These are phyloP conservation scores for Fomitopsis betulina DNA, from an alignment of 1,284 basidiomycete species.

Conservation along the genomic window DNA sequence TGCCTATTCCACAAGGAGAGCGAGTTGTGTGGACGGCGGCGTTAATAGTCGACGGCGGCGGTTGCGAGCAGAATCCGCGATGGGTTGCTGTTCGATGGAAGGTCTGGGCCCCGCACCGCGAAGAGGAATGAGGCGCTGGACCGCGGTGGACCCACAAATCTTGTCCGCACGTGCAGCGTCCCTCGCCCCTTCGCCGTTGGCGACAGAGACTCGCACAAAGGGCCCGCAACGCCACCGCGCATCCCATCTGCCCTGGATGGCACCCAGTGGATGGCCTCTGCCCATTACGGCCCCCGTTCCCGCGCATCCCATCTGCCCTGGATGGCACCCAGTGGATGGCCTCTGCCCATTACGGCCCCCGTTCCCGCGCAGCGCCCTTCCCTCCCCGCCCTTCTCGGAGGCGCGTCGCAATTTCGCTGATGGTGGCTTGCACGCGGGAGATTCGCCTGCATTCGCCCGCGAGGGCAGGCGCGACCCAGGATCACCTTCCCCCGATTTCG, in stretches of 20 bases:
- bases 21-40: no score
- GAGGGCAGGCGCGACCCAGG: not conserved
- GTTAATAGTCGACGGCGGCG: not conserved
- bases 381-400: not conserved
- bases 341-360: not conserved
- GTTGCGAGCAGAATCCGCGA: not conserved
- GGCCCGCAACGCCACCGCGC: not conserved
- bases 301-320: not conserved
- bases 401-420: not conserved
- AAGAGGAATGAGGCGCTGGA: conserved; percentile 2
- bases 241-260: not conserved
- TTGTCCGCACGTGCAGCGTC: conserved; percentile 1
- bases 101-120: not conserved
- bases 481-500: not conserved
- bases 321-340: not conserved
- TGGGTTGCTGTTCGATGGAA: not conserved
- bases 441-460: not conserved
- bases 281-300: not conserved
- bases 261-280: no score
- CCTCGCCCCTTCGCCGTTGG: not conserved
- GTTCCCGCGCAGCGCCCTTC: not conserved
- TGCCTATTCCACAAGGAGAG: no score
- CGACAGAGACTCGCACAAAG: no score
- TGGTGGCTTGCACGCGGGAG: not conserved
- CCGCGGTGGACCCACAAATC: conserved; percentile 4